phyloP scores from a whole-genome alignment of 345 rosid species.

The Trapa bicornis region DNA sequence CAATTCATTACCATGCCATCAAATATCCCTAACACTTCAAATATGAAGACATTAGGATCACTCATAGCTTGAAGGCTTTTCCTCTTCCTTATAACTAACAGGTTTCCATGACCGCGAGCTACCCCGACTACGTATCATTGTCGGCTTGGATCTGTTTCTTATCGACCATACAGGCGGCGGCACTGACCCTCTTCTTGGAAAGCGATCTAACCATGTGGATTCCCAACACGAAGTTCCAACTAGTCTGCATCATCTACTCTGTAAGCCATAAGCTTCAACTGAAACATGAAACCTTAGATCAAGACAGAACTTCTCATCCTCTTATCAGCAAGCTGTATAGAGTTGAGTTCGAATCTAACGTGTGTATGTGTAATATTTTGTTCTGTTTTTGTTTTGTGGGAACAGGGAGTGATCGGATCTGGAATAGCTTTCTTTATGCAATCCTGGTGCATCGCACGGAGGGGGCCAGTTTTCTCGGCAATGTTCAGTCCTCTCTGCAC shows the following conservation, averaged over 20 bases:
- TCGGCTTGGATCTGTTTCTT: conserved; percentile 76
- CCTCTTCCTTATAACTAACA: conserved; percentile 7
- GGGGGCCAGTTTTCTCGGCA: conserved; percentile 56
- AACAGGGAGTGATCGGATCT: conserved; percentile 34
- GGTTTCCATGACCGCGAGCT: conserved; percentile 47
- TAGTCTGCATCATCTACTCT: conserved; percentile 24
- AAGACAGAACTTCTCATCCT: not conserved
- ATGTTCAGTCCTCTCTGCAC: conserved; percentile 56
- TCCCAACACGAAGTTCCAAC: conserved; percentile 36
- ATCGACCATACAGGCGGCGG: conserved; percentile 44
- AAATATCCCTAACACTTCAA: not conserved
- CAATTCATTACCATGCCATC: not conserved
- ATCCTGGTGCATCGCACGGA: conserved; percentile 54
- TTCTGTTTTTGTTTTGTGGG: too few relatives aligned
- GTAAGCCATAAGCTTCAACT: conserved; percentile 17
- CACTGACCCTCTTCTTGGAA: conserved; percentile 32
- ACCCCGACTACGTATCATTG: conserved; percentile 44
- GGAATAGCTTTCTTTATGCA: conserved; percentile 43
- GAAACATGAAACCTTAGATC: too few relatives aligned
- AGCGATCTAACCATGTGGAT: conserved; percentile 36
- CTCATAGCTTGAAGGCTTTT: too few relatives aligned
- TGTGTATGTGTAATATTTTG: too few relatives aligned
- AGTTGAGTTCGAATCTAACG: not conserved
- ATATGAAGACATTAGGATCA: too few relatives aligned
- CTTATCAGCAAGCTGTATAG: too few relatives aligned